These are phyloP conservation scores for Juglanconis sp. DNA, from an alignment of 2,329 filamentous ascomycete genomes.

Conservation along the genomic window DNA sequence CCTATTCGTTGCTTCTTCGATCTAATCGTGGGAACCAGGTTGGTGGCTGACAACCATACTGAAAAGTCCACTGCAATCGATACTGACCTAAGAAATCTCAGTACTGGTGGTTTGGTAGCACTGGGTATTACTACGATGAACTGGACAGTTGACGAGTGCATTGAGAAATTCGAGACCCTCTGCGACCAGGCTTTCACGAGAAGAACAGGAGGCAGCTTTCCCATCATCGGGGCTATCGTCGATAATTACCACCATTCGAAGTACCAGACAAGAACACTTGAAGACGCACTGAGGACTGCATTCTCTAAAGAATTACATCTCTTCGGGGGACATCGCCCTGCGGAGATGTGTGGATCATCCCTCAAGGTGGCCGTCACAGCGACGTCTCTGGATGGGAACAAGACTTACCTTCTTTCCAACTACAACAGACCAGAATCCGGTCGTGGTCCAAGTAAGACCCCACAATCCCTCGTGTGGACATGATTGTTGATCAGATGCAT, in stretches of 20 bases:
- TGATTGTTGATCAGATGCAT: neutral
- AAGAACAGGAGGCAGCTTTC: neutral
- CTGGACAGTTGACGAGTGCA: neutral
- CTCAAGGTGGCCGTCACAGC: neutral
- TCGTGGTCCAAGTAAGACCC: neutral
- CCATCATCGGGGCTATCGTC: neutral
- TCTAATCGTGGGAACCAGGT: constrained; percentile 43
- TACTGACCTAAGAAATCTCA: neutral
- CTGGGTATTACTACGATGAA: neutral
- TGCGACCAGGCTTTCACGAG: neutral
- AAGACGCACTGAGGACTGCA: neutral
- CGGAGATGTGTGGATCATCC: neutral
- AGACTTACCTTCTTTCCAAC: neutral
- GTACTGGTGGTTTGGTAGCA: neutral
- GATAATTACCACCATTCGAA: neutral
- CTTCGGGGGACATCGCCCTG: neutral
- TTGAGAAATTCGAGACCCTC: neutral
- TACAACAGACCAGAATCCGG: neutral
- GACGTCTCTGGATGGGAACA: neutral
- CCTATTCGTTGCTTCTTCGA: constrained; percentile 46
- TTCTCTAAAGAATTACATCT: neutral
- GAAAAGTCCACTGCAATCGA: neutral
- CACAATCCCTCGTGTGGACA: neutral
- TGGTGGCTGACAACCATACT: neutral
- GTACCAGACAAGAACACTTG: neutral